phyloP scores from a whole-genome alignment of 2,329 filamentous ascomycete species.

The Pseudofabraea citricarpa region DNA sequence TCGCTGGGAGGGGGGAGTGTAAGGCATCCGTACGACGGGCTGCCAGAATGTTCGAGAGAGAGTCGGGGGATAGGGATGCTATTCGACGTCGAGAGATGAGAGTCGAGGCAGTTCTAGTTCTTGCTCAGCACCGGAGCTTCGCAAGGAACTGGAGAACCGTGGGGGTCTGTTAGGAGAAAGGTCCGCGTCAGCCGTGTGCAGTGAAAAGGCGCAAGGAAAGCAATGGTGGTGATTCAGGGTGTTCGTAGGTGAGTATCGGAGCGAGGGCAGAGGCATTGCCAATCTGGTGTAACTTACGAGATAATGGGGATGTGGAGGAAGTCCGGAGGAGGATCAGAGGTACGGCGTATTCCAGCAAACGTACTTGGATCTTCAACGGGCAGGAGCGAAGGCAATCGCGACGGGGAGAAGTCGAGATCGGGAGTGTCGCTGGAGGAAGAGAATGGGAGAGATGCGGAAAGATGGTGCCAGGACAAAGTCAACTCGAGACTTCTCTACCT shows the following conservation, averaged over 20 bases:
- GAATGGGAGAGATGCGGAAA: slow-evolving; percentile 7
- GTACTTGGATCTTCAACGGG: slow-evolving; percentile 10
- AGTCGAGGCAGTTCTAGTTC: slow-evolving; percentile 14
- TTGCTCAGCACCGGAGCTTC: slow-evolving; percentile 17
- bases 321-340: slow-evolving; percentile 8
- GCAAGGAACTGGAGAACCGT: slow-evolving; percentile 13
- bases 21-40: slow-evolving; percentile 65
- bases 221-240: slow-evolving; percentile 1
- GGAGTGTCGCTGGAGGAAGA: slow-evolving; percentile 1
- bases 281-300: slow-evolving; percentile 18
- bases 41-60: slow-evolving; percentile 5
- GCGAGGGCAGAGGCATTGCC: background rate
- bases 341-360: slow-evolving; percentile 27
- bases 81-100: slow-evolving; percentile 10
- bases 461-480: slow-evolving; percentile 24
- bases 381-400: slow-evolving; percentile 8
- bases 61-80: slow-evolving; percentile 9
- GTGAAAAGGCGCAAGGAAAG: slow-evolving; percentile 7
- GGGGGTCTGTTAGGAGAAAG: slow-evolving; percentile 4
- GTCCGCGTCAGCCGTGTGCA: slow-evolving; percentile 17
- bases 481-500: slow-evolving; percentile 21
- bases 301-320: slow-evolving; percentile 4
- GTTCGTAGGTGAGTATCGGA: background rate
- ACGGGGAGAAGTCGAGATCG: background rate
- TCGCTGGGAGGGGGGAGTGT: slow-evolving; percentile 71